Conservation (phyloP, 2,329 filamentous ascomycete species). For the Thermoascus crustaceus region DNA sequence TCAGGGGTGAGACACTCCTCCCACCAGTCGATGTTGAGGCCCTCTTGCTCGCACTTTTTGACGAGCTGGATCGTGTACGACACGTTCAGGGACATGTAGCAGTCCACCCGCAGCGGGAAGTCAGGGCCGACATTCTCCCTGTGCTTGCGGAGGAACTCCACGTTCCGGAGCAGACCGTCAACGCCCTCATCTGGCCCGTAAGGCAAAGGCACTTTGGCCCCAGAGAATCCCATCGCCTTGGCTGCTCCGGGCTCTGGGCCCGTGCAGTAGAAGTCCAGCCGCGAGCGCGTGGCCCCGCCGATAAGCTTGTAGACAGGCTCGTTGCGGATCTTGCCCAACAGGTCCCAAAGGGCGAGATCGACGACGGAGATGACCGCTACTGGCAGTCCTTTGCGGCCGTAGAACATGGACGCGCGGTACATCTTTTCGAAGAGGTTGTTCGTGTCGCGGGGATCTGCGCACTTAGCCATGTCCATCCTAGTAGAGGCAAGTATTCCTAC, state of each 20-base stretch:
- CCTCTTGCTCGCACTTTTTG: constrained; percentile 68
- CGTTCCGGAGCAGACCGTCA: constrained; percentile 74
- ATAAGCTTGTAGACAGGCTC: constrained; percentile 95
- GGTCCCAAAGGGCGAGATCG: constrained; percentile 86
- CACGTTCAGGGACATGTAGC: constrained; percentile 94
- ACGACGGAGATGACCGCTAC: constrained; percentile 90
- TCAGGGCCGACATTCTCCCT: constrained; percentile 77
- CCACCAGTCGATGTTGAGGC: constrained; percentile 93
- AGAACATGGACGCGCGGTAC: constrained; percentile 95
- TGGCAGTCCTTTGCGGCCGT: constrained; percentile 84
- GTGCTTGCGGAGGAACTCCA: constrained; percentile 80
- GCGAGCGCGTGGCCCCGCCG: constrained; percentile 76
- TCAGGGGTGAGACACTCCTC: constrained; percentile 89
- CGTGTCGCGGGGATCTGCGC: constrained; percentile 72
- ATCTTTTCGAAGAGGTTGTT: constrained; percentile 93
- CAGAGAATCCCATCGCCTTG: constrained; percentile 80
- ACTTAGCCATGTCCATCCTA: not conserved
- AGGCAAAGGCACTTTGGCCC: constrained; percentile 81
- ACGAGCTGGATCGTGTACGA: constrained; percentile 87
- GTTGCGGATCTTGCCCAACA: constrained; percentile 80
- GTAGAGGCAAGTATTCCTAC: constrained; percentile 25
- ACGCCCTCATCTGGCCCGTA: constrained; percentile 84
- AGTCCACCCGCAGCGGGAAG: constrained; percentile 91
- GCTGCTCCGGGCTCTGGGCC: constrained; percentile 75
- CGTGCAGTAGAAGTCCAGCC: constrained; percentile 89